A percentile compares a stretch with the other conserved stretches of the same genome.
Conservation (phyloP, 257 asterid genomes). For the Buddleja alternifolia region DNA sequence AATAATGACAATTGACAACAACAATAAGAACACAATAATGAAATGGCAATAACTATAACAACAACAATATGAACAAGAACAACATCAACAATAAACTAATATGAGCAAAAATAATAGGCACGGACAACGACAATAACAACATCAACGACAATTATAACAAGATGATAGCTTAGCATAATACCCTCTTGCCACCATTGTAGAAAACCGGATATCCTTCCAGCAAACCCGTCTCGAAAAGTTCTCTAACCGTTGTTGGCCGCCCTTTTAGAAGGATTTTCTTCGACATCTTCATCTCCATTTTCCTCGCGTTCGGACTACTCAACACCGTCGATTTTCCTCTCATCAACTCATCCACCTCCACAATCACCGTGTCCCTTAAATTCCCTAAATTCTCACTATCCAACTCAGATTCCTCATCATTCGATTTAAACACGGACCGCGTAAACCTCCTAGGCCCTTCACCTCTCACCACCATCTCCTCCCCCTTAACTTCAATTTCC, state of each 20-base stretch:
- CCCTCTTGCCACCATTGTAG: slow-evolving; percentile 97
- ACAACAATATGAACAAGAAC: not conserved
- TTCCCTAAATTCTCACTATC: slow-evolving; percentile 41
- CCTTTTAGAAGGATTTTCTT: slow-evolving; percentile 61
- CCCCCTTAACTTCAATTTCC: slow-evolving; percentile 67
- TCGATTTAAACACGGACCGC: slow-evolving; percentile 51
- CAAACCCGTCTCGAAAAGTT: slow-evolving; percentile 90
- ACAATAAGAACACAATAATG: not conserved
- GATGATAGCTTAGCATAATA: slow-evolving; percentile 29
- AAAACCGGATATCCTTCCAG: slow-evolving; percentile 97
- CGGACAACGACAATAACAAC: not conserved
- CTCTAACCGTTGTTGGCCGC: slow-evolving; percentile 82
- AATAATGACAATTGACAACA: not conserved
- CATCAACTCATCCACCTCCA: slow-evolving; percentile 51
- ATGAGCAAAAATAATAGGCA: not conserved
- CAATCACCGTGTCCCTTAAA: slow-evolving; percentile 50
- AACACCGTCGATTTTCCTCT: slow-evolving; percentile 32
- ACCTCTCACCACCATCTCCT: slow-evolving; percentile 33
- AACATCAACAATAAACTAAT: not conserved
- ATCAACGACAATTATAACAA: not conserved
- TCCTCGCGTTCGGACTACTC: slow-evolving; percentile 40
- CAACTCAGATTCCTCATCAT: slow-evolving; percentile 39
- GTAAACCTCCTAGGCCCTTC: slow-evolving; percentile 50
- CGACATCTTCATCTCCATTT: slow-evolving; percentile 74
- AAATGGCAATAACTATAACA: not conserved